Conservation (phyloP, 257 asterid genomes). For the Galeopsis tetrahit region DNA sequence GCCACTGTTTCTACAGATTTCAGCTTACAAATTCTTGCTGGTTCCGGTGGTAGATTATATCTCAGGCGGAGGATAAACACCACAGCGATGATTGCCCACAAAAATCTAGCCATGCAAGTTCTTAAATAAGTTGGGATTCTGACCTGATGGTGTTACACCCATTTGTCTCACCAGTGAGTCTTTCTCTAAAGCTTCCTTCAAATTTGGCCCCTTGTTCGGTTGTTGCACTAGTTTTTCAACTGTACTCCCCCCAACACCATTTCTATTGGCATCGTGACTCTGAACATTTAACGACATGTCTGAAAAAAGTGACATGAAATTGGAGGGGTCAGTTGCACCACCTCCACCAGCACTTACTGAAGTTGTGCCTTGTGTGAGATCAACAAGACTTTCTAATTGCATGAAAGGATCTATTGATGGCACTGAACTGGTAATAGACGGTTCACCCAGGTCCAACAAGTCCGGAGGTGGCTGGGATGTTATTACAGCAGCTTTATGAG, state of each 20-base stretch:
- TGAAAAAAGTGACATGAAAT: conserved; percentile 64
- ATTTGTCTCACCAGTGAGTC: conserved; percentile 92
- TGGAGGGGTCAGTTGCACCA: conserved; percentile 49
- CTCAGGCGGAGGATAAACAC: conserved; percentile 29
- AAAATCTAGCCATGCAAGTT: conserved; percentile 72
- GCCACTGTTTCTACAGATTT: conserved; percentile 23
- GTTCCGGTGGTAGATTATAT: neutral
- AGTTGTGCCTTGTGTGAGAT: conserved; percentile 50
- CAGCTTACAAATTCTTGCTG: conserved; percentile 8
- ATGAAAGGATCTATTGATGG: conserved; percentile 77
- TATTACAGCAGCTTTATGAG: conserved; percentile 34
- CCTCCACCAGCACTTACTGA: conserved; percentile 45
- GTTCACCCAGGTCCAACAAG: conserved; percentile 88
- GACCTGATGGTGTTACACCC: conserved; percentile 88
- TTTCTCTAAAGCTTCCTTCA: conserved; percentile 78
- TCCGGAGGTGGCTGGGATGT: conserved; percentile 80
- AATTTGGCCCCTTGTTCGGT: conserved; percentile 67
- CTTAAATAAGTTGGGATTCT: conserved; percentile 85
- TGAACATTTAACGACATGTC: conserved; percentile 56
- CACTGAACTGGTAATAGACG: conserved; percentile 45
- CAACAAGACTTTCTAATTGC: conserved; percentile 91
- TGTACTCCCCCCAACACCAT: conserved; percentile 48
- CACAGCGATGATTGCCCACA: conserved; percentile 20
- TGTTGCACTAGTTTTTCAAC: conserved; percentile 39
- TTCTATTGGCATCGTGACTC: conserved; percentile 43